Percentiles rank a stretch among this genome's conserved stretches.
Conservation (phyloP, 331 rosid genomes). For the Pyracantha coccinea region DNA sequence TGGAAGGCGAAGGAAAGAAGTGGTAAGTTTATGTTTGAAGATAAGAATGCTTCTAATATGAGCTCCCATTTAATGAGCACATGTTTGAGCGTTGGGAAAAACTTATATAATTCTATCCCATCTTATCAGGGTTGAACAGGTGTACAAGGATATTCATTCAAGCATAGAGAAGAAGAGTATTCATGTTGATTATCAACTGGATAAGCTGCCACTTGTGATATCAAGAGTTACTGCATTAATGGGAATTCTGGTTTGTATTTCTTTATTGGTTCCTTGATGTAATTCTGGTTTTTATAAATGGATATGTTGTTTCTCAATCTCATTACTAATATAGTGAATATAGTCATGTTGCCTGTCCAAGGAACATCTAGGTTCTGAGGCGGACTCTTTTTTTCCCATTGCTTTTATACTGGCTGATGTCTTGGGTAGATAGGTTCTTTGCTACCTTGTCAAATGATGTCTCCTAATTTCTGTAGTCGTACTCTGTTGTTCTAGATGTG, state of each 20-base stretch:
- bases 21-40: constrained; percentile 45
- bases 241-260: constrained; percentile 79
- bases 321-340: not conserved
- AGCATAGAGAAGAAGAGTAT: constrained; percentile 36
- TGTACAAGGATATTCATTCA: constrained; percentile 48
- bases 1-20: constrained; percentile 70
- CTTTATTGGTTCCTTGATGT: not conserved
- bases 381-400: not conserved
- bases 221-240: constrained; percentile 79
- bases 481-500: not conserved
- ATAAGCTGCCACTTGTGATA: constrained; percentile 75
- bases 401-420: not conserved
- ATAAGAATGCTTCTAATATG: not conserved
- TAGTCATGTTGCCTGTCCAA: not conserved
- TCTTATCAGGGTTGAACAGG: constrained; percentile 68
- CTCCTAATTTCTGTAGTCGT: not conserved
- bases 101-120: constrained; percentile 7
- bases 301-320: not conserved
- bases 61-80: not conserved
- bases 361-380: not conserved
- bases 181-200: constrained; percentile 38
- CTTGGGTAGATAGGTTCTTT: not conserved
- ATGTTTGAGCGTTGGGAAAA: not conserved
- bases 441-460: not conserved
- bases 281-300: not conserved